Base-by-base conservation (phyloP, 2,329 filamentous ascomycete species). In the Pseudogymnoascus sp. region DNA sequence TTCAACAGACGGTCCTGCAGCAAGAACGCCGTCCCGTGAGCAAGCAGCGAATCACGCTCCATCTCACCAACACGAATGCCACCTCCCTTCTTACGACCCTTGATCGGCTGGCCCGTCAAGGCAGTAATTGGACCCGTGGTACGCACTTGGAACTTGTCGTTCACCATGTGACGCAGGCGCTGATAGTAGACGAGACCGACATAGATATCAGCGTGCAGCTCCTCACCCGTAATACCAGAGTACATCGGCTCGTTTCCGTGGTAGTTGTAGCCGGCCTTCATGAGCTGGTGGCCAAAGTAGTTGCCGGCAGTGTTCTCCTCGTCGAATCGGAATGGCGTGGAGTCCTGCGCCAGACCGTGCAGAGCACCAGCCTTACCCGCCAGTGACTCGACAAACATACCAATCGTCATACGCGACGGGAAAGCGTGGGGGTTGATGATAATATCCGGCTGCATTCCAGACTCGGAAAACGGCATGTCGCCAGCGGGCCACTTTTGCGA, bases 391-490 rank as follows among this genome's bases (percentile, higher is more conserved):
- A 99, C 86, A 75, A 99, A 97, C 90, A 97, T 97, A 72, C 94
- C 94, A 72, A 99, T 99, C 17, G 94, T 99, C 94, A 99, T 99
- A 76, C 94, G 92, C 50, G 93, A 97, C 6, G 94, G 94, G 82
- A 99, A 99, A 71, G 94, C 94, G 81, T 99, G 94, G 40, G 94
- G 94, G 78, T 99, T 99, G 81, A 99, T 99, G 76, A 99, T 99
- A 70, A 96, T 82, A 75, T 99, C 94, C 8, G 94, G 94, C 71
- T 97, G 92, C 64, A 99, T 97, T 60, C 94, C 94, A 5, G 89
- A 90, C 77, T 99, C 94, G 2, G 90, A 92, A 76, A 97, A 99
- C 3, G 94, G 94, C 90, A 99, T 94, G 73, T 97, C 92, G 63
- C 89, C 79, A 2, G 87, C 84, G 0, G 92, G 94, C 92, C 94